These are phyloP conservation scores for Aureobasidium namibiae DNA, from an alignment of 2,329 filamentous ascomycete species.

Conservation along the genomic window DNA sequence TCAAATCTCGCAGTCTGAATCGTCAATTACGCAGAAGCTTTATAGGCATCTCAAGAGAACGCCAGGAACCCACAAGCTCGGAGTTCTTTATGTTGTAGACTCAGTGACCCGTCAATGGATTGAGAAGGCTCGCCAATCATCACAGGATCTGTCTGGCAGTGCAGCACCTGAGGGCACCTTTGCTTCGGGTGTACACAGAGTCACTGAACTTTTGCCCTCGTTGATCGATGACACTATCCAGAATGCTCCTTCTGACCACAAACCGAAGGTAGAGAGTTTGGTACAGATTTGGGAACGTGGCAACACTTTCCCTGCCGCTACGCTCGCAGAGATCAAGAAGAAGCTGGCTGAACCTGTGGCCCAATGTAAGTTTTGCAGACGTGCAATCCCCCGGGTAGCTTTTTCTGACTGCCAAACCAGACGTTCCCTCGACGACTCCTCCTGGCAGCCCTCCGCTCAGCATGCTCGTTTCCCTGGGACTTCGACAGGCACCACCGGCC, in stretches of 20 bases:
- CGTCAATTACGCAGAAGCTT: conserved; percentile 88
- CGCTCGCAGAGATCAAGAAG: conserved; percentile 77
- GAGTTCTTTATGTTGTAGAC: conserved; percentile 99
- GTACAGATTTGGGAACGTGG: conserved; percentile 98
- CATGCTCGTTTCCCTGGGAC: conserved; percentile 19
- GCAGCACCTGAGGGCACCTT: conserved; percentile 84
- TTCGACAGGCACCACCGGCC: neutral
- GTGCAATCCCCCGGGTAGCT: neutral
- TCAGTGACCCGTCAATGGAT: conserved; percentile 98
- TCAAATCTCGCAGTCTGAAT: conserved; percentile 67
- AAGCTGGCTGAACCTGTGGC: conserved; percentile 58
- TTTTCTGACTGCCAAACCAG: neutral
- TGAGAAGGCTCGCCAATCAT: conserved; percentile 81
- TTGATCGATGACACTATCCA: conserved; percentile 94
- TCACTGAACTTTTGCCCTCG: conserved; percentile 86
- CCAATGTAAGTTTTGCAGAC: conserved; percentile 10
- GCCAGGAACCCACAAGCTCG: conserved; percentile 90
- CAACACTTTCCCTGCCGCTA: conserved; percentile 73
- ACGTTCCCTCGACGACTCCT: conserved; percentile 21
- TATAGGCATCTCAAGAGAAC: conserved; percentile 96
- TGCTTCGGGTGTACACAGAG: conserved; percentile 90
- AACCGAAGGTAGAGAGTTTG: conserved; percentile 94
- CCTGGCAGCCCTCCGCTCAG: conserved; percentile 24
- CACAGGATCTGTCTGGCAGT: conserved; percentile 67
- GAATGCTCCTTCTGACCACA: conserved; percentile 85